Evolutionary conservation across 225 moss, liverwort and hornwort species (phyloP).

Genomic region (Climacium dendroides): DNA sequence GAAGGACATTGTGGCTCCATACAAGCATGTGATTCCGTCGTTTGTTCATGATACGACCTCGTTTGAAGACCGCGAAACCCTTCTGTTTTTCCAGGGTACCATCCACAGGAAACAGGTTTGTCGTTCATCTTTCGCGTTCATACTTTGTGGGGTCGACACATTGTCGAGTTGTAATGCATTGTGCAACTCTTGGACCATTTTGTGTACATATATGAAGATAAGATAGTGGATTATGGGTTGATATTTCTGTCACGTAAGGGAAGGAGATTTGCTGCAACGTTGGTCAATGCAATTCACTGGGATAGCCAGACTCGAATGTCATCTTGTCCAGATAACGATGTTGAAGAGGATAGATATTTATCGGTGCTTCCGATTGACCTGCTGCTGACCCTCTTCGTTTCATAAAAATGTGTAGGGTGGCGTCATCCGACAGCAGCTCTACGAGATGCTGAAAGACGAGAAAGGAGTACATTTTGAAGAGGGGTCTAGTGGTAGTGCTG

Average conservation of each 20-base stretch:
- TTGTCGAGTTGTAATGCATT: neutral
- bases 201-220: neutral
- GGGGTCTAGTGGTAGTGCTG: slow-evolving; percentile 3
- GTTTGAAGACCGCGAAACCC: slow-evolving; percentile 38
- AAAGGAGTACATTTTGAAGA: slow-evolving; percentile 31
- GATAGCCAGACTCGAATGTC: neutral
- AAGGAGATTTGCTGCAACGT: neutral
- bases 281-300: neutral
- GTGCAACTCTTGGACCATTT: neutral
- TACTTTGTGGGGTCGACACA: neutral
- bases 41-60: slow-evolving; percentile 10
- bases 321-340: neutral
- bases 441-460: slow-evolving; percentile 31
- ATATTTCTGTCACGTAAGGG: neutral
- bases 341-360: neutral
- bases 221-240: neutral
- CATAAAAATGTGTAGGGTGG: slow-evolving; percentile 15
- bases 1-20: slow-evolving; percentile 46
- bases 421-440: slow-evolving; percentile 28
- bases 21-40: slow-evolving; percentile 32
- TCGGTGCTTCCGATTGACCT: neutral
- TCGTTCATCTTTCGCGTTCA: neutral
- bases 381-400: neutral
- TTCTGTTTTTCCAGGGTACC: slow-evolving; percentile 77
- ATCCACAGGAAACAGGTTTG: slow-evolving; percentile 46